Evolutionary conservation across 192 early-diverging fungal genomes (phyloP), one percentile per base, ranked within the genome.

Genomic region (Gigaspora rosea): DNA sequence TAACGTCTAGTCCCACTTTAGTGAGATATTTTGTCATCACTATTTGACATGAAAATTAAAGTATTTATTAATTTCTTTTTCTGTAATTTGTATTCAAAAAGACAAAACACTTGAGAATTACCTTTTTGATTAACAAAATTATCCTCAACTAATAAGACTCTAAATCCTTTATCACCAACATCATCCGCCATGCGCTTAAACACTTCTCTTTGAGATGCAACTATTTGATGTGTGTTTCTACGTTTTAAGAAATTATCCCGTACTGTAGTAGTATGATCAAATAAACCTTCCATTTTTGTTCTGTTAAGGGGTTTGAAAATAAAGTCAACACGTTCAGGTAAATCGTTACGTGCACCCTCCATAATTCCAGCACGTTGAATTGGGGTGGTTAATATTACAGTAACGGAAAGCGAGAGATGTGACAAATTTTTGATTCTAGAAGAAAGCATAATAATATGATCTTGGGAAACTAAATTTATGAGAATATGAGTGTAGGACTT

Each of bases 301-400:
- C 85, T 80, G 20, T 85, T 89, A 72, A 87, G 33, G 2, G 87
- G 87, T 63, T 89, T 89, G 76, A 87, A 89, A 13, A 89, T 83
- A 80, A 86, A 89, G 33, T 85, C 87, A 33, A 82, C 80, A 12
- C 77, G 80, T 10, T 74, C 36, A 6, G 85, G 84, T 18, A 85
- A 75, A 78, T 79, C 62, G 78, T 76, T 56, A 80, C 78, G 61
- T 56, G 41, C 13, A 58, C 76, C 82, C n/a, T 85, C 87, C 59
- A 83, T 82, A 33, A 89, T 82, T 2, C 81, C 74, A 3, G 84
- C 80, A 35, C 87, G 82, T 54, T 89, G 87, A 52, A 89, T 85
- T 9, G 86, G 87, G 5, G 86, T 87, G 1, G 87, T 89, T n/a
- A 89, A 80, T 8, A 89, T 81, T 13, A 86, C 73, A 0, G 82